phyloP scores from a whole-genome alignment of 257 asterid genomes.

The Solanum sparsipilum region DNA sequence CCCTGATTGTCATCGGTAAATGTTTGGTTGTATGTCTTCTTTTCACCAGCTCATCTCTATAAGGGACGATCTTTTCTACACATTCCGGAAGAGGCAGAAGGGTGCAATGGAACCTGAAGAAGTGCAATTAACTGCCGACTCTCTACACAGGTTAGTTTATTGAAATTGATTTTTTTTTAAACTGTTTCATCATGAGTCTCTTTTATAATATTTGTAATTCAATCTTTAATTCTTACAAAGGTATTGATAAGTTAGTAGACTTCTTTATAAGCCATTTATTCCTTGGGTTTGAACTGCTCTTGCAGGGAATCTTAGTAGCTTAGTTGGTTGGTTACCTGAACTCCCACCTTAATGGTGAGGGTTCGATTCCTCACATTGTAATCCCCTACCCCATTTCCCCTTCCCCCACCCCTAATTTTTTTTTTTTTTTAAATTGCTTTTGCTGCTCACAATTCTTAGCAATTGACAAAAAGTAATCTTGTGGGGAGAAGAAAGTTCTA shows the following conservation, averaged over 20 bases:
- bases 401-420: neutral
- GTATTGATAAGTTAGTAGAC: neutral
- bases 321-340: no score
- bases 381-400: no score
- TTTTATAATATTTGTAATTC: neutral
- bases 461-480: neutral
- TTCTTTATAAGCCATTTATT: neutral
- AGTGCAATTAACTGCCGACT: constrained; percentile 86
- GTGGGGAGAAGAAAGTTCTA: neutral
- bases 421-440: neutral
- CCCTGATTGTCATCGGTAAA: neutral
- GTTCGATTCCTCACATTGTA: no score
- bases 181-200: neutral
- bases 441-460: neutral
- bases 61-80: constrained; percentile 93
- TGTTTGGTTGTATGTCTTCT: neutral
- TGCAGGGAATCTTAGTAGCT: neutral
- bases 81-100: constrained; percentile 88
- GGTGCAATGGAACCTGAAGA: constrained; percentile 92
- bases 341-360: no score
- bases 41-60: constrained; percentile 57
- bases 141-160: constrained; percentile 72
- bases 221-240: neutral
- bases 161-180: neutral
- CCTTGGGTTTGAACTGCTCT: neutral